Percentiles rank a stretch among this genome's conserved stretches.
Evolutionary conservation across 768 basidiomycete genomes (phyloP).

Genomic region (Podaxis sp.): DNA sequence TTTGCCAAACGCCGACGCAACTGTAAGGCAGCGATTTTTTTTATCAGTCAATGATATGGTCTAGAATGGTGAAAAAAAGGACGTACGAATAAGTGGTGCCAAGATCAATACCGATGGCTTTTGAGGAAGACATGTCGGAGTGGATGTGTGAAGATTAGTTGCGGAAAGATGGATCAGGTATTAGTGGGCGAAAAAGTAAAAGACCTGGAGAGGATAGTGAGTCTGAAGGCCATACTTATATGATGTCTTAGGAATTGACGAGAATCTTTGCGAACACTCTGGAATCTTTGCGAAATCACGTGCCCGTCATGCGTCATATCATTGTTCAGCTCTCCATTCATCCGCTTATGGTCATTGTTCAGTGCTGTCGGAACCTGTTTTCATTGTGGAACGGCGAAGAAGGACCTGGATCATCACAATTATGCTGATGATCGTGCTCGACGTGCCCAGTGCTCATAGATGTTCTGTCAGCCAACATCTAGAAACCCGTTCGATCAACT

Average conservation of each 20-base stretch:
- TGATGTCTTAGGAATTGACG: slow-evolving; percentile 33
- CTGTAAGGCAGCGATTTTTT: slow-evolving; percentile 30
- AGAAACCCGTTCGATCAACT: no score
- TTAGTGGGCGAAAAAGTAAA: slow-evolving; percentile 17
- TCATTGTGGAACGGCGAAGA: background rate
- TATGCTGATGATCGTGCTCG: slow-evolving; percentile 5
- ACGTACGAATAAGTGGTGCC: slow-evolving; percentile 91
- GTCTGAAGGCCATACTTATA: slow-evolving; percentile 29
- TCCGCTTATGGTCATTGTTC: slow-evolving; percentile 3
- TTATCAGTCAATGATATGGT: slow-evolving; percentile 1
- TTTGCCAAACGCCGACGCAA: slow-evolving; percentile 99
- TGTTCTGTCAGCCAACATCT: background rate
- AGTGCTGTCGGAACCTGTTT: background rate
- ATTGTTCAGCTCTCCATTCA: background rate
- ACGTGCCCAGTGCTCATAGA: background rate
- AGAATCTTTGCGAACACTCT: slow-evolving; percentile 42
- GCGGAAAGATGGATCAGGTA: slow-evolving; percentile 16
- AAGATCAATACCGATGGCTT: slow-evolving; percentile 89
- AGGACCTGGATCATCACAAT: slow-evolving; percentile 15
- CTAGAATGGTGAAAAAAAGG: background rate
- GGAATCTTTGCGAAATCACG: slow-evolving; percentile 38
- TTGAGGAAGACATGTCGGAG: slow-evolving; percentile 51
- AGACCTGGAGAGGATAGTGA: slow-evolving; percentile 14
- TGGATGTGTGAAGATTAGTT: background rate
- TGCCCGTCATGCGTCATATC: slow-evolving; percentile 24